phyloP scores from a whole-genome alignment of 78 protist genomes.

The Bodo saltans region DNA sequence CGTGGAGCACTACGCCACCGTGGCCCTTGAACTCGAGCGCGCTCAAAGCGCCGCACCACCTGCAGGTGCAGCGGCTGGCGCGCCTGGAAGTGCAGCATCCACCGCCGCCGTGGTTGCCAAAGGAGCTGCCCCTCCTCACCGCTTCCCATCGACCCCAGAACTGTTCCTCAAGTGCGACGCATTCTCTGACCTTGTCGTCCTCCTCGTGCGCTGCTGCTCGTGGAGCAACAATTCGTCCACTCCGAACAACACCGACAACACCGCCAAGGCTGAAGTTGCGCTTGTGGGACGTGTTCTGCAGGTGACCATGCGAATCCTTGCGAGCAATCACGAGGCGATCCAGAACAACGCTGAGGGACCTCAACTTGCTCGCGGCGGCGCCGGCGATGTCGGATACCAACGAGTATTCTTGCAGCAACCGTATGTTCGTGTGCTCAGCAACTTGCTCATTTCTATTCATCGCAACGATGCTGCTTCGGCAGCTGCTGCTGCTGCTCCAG shows the following conservation, averaged over 20 bases:
- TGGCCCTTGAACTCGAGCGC: neutral
- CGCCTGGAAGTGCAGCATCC: too few species aligned
- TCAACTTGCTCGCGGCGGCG: constrained; percentile 42
- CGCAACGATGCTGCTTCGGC: constrained; percentile 62
- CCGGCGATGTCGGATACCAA: neutral
- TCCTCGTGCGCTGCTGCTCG: constrained; percentile 60
- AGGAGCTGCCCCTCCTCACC: neutral
- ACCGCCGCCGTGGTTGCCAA: too few species aligned
- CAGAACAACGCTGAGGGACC: neutral
- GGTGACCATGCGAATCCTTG: constrained; percentile 39
- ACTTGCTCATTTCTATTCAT: constrained; percentile 59
- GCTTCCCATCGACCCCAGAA: neutral
- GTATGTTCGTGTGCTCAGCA: constrained; percentile 64
- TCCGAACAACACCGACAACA: neutral
- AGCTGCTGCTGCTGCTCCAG: too few species aligned
- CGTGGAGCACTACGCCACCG: constrained; percentile 25
- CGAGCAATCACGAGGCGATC: constrained; percentile 56
- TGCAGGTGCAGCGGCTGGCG: too few species aligned
- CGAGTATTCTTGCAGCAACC: constrained; percentile 80
- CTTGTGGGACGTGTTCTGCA: constrained; percentile 48
- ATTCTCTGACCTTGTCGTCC: constrained; percentile 57
- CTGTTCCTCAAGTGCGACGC: constrained; percentile 58
- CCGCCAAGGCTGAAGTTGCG: constrained; percentile 20
- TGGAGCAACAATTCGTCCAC: neutral
- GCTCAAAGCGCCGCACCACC: too few species aligned